phyloP scores from a whole-genome alignment of 2,329 filamentous ascomycete species.

The Beauveria sp. region DNA sequence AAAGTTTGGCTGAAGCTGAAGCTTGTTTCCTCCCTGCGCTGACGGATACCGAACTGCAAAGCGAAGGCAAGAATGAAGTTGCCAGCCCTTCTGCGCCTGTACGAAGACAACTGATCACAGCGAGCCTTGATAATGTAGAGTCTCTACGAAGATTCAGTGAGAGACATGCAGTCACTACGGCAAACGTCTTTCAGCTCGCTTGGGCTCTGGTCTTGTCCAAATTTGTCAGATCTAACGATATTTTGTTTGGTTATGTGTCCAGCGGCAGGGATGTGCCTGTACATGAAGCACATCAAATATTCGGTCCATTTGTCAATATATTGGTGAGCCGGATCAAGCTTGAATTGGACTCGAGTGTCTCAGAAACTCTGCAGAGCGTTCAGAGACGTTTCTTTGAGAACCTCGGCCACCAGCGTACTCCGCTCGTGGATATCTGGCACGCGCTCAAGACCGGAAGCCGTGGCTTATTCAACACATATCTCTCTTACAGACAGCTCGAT shows the following conservation, averaged over 20 bases:
- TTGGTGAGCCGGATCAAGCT: not conserved
- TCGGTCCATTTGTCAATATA: not conserved
- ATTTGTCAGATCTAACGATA: constrained; percentile 6
- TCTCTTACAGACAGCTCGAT: not conserved
- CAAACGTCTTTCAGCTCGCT: constrained; percentile 13
- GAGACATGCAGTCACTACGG: not conserved
- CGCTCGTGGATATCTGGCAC: not conserved
- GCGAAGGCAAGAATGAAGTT: not conserved
- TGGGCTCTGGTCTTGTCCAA: constrained; percentile 15
- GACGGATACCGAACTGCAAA: not conserved
- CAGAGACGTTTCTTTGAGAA: not conserved
- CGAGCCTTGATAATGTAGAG: not conserved
- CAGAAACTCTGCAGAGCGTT: not conserved
- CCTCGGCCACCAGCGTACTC: not conserved
- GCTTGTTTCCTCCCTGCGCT: not conserved
- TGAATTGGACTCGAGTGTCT: not conserved
- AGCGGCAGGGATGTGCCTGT: constrained; percentile 14
- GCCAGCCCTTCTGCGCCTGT: not conserved
- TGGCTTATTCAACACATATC: not conserved
- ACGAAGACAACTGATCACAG: not conserved
- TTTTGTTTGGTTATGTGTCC: constrained; percentile 13
- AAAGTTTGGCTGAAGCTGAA: not conserved
- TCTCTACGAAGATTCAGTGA: not conserved
- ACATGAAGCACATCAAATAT: not conserved
- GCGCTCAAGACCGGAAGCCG: not conserved